Evolutionary conservation across 2,329 filamentous ascomycete species (phyloP), one percentile per base, ranked within the genome.

Genomic region (Tympanopsis confertula): DNA sequence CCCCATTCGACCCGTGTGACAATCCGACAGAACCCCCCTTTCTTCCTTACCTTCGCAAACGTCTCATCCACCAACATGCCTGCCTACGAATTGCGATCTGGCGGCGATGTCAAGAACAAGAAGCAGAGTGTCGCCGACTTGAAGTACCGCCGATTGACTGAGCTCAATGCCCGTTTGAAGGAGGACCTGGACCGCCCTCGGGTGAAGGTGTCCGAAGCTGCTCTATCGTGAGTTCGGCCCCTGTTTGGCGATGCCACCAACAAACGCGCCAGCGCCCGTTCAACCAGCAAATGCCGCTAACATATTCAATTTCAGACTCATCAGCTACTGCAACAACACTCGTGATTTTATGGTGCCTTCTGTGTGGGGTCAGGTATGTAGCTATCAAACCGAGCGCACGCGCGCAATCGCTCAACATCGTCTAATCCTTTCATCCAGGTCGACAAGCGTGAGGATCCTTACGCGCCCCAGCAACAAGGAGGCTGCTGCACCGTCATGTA

Each of bases 101-200:
- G 75, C 44, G 74, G 73, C 61, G 76, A 81, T 56, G 74, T 78
- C 51, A 78, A 75, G 73, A 94, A 88, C 69, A 96, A 93, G 70
- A 95, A 95, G 72, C 91, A 96, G 68, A 94, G 86, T 59, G 96
- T 98, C 86, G 89, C 89, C 50, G 91, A 98, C 61, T 76, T 98
- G 47, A 98, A 98, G 74, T 78, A 96, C 54, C 82, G 91, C 54
- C 83, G 91, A 47, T 72, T 98, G 63, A 96, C 88, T 44, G 91
- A 98, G 68, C 77, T 98, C 54, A 98, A 96, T 72, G 86, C 86
- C 63, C 82, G 91, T 51, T 68, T 98, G 60, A 85, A 88, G 54
- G 91, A 98, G 65, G 91, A 98, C 60, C 71, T 98, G 46, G 91
- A 96, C 53, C 78, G 91, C 58, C 87, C 94, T 58, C 77, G 91